phyloP scores from a whole-genome alignment of 805 yeast species.

The Aciculoconidium aculeatum region DNA sequence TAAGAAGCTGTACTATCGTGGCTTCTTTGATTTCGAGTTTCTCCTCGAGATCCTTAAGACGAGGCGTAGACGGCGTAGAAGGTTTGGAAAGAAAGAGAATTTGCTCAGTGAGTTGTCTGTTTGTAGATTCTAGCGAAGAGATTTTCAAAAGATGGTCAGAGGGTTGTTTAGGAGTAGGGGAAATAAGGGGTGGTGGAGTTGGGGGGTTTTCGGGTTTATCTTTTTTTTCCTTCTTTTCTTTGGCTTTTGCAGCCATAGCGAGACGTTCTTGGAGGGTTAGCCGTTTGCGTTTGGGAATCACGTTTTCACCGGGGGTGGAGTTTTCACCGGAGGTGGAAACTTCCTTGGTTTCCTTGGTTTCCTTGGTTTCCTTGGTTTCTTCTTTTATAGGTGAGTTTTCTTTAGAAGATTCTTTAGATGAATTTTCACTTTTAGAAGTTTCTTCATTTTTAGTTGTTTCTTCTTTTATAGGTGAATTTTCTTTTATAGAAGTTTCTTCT shows the following conservation, averaged over 20 bases:
- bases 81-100: slow-evolving; percentile 2
- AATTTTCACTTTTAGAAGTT: too few relatives aligned
- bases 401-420: too few relatives aligned
- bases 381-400: not conserved
- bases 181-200: not conserved
- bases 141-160: too few relatives aligned
- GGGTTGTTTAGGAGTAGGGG: slow-evolving; percentile 3
- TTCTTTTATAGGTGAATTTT: too few relatives aligned
- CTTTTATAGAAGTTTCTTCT: too few relatives aligned
- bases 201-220: slow-evolving; percentile 1
- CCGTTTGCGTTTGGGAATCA: slow-evolving; percentile 27
- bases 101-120: slow-evolving; percentile 3
- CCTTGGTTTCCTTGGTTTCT: not conserved
- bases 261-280: slow-evolving; percentile 79
- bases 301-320: too few relatives aligned
- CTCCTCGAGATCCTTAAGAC: slow-evolving; percentile 2
- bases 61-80: too few relatives aligned
- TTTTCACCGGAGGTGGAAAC: too few relatives aligned
- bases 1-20: slow-evolving; percentile 57
- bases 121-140: too few relatives aligned
- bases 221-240: slow-evolving; percentile 19
- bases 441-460: too few relatives aligned
- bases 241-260: slow-evolving; percentile 68
- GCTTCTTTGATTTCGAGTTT: slow-evolving; percentile 46
- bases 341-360: not conserved